phyloP scores from a whole-genome alignment of 176 grass and related monocot genomes.

The Oryza longistaminata region DNA sequence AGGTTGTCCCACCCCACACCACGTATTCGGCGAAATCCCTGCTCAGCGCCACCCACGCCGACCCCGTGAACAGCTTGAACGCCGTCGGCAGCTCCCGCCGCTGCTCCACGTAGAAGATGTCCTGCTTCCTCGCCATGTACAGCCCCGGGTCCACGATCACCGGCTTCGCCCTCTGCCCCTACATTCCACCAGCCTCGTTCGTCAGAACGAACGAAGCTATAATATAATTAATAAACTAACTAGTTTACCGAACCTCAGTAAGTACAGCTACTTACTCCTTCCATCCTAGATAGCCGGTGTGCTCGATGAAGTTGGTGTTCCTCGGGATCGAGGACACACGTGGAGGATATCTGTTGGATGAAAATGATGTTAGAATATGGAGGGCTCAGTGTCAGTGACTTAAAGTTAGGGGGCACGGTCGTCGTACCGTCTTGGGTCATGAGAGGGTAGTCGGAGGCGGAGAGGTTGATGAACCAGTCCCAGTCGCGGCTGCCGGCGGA shows the following conservation, averaged over 20 bases:
- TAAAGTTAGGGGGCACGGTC: not conserved
- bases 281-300: conserved; percentile 82
- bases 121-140: conserved; percentile 59
- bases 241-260: too few relatives aligned
- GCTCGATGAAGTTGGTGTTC: conserved; percentile 86
- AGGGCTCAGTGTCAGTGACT: too few relatives aligned
- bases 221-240: too few relatives aligned
- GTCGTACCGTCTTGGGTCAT: conserved; percentile 79
- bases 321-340: conserved; percentile 60
- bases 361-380: too few relatives aligned
- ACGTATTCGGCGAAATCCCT: conserved; percentile 81
- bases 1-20: conserved; percentile 97
- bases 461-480: conserved; percentile 99
- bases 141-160: conserved; percentile 84
- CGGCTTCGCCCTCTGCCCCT: conserved; percentile 62
- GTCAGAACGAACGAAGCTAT: too few relatives aligned
- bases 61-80: conserved; percentile 89
- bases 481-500: conserved; percentile 62
- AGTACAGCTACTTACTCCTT: conserved; percentile 80
- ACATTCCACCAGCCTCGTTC: not conserved
- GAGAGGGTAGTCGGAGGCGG: conserved; percentile 90
- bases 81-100: conserved; percentile 67
- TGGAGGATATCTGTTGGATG: conserved; percentile 61
- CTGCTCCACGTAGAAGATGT: conserved; percentile 61
- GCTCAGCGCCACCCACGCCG: conserved; percentile 77